phyloP scores from a whole-genome alignment of 1,284 basidiomycete genomes.

The Laetiporus sulphureus region DNA sequence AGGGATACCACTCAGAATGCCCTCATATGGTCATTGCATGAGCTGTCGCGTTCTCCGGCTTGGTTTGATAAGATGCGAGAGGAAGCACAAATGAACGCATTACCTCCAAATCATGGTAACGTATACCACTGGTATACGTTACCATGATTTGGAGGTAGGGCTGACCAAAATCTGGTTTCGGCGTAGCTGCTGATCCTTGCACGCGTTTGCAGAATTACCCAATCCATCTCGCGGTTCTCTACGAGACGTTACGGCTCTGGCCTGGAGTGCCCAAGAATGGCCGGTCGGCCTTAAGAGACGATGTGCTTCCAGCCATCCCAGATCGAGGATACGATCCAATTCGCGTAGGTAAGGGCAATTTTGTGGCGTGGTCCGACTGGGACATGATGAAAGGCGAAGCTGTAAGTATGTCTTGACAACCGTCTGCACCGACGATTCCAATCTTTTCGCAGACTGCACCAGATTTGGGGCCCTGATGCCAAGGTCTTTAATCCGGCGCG shows the following conservation, averaged over 20 bases:
- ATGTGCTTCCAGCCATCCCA: constrained; percentile 19
- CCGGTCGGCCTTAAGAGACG: constrained; percentile 16
- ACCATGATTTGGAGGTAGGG: background rate
- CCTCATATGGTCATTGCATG: constrained; percentile 19
- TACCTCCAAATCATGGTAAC: background rate
- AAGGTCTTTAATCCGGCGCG: constrained; percentile 14
- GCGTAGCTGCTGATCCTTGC: background rate
- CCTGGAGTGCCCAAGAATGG: constrained; percentile 24
- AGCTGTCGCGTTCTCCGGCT: constrained; percentile 10
- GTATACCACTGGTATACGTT: background rate
- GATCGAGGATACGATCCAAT: constrained; percentile 11
- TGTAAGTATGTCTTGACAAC: background rate
- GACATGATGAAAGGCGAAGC: constrained; percentile 16
- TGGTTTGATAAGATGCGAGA: constrained; percentile 18
- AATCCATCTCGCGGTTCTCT: constrained; percentile 20
- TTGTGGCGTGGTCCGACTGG: constrained; percentile 22
- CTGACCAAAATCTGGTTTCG: background rate
- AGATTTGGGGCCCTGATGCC: constrained; percentile 18
- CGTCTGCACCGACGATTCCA: background rate
- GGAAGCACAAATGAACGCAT: constrained; percentile 16
- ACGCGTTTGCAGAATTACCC: constrained; percentile 10
- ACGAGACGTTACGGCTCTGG: constrained; percentile 22
- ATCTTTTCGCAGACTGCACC: too few relatives aligned
- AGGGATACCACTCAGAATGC: constrained; percentile 20
- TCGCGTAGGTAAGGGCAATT: constrained; percentile 18